Percentiles rank a stretch among this genome's conserved stretches.
These are phyloP conservation scores for Lachnellula hyalina DNA, from an alignment of 2,329 filamentous ascomycete species.

Conservation along the genomic window DNA sequence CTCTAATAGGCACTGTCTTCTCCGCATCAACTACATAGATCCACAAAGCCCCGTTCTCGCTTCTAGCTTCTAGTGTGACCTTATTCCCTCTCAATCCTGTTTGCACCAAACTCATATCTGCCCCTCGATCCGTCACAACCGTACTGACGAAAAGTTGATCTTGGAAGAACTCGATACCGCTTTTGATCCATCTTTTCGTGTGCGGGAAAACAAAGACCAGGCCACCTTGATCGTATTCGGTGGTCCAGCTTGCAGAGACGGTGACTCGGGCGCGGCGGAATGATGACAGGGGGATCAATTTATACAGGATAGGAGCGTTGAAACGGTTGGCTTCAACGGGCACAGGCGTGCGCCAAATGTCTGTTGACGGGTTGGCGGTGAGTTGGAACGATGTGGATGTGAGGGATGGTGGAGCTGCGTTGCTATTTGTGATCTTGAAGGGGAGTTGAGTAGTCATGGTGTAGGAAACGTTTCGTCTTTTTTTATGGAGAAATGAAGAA, in stretches of 20 bases:
- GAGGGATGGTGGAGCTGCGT: background rate
- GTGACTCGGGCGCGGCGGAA: conserved; percentile 60
- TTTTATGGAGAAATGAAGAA: no score
- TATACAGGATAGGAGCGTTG: conserved; percentile 40
- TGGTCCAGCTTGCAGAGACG: conserved; percentile 54
- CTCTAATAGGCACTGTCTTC: conserved; percentile 57
- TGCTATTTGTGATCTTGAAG: background rate
- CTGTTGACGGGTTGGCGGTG: conserved; percentile 39
- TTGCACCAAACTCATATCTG: conserved; percentile 65
- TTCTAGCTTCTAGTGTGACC: background rate
- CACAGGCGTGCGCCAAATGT: conserved; percentile 72
- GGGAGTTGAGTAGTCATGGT: background rate
- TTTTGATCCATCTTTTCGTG: conserved; percentile 67
- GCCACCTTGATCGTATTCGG: conserved; percentile 65
- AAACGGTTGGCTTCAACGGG: conserved; percentile 53
- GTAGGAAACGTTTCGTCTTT: background rate
- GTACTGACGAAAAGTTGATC: conserved; percentile 59
- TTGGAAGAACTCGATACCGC: conserved; percentile 69
- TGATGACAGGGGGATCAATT: conserved; percentile 38
- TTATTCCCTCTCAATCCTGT: conserved; percentile 17
- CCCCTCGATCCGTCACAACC: conserved; percentile 66
- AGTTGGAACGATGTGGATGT: conserved; percentile 9
- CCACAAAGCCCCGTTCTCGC: conserved; percentile 46
- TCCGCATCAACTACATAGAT: conserved; percentile 54
- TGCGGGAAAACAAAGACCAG: conserved; percentile 42